phyloP scores from a whole-genome alignment of 441 rosid genomes.

The Pelargonium australe region DNA sequence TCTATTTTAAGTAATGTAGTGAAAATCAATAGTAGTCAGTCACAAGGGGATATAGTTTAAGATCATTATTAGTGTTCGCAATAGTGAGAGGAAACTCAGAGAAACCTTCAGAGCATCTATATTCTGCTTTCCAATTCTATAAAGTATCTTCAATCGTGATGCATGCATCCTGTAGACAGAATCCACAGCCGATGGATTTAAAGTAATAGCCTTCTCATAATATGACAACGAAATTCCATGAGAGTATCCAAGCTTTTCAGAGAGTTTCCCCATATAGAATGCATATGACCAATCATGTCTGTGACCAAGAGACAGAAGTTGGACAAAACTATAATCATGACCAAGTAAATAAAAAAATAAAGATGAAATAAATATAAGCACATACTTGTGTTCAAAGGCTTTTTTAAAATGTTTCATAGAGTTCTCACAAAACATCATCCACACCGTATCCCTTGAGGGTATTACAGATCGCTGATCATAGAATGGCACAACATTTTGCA shows the following conservation, averaged over 20 bases:
- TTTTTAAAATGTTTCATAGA: constrained; percentile 87
- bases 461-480: constrained; percentile 81
- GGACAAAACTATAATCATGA: constrained; percentile 18
- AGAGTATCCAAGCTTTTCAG: constrained; percentile 81
- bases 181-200: constrained; percentile 89
- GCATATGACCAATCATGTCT: constrained; percentile 99
- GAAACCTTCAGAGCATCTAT: constrained; percentile 73
- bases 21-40: not conserved
- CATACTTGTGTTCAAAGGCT: constrained; percentile 73
- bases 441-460: constrained; percentile 76
- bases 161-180: constrained; percentile 98
- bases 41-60: not conserved
- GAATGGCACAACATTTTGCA: constrained; percentile 95
- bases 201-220: constrained; percentile 68
- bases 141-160: constrained; percentile 87
- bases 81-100: not conserved
- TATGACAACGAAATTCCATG: constrained; percentile 61
- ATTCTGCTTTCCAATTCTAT: constrained; percentile 58
- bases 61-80: not conserved
- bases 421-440: constrained; percentile 75
- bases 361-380: constrained; percentile 17
- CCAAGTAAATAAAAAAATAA: constrained; percentile 16
- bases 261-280: constrained; percentile 95
- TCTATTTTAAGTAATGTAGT: constrained; percentile 10
- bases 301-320: constrained; percentile 21